Conservation (phyloP, 495 filamentous ascomycete species). For the Neurospora pannonica region DNA sequence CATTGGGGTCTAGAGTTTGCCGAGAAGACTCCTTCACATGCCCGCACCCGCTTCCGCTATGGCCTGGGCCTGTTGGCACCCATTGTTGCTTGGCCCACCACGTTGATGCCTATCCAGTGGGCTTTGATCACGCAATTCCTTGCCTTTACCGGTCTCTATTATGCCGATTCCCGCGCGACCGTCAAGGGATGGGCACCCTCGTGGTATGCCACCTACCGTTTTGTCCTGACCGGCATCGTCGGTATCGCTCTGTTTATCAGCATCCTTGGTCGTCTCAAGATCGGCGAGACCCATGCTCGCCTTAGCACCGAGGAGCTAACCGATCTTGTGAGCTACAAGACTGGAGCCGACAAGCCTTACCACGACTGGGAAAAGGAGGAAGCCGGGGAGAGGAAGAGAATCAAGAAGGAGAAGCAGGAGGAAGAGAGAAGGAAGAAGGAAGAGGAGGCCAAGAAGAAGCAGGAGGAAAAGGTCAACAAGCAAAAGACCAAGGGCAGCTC, state of each 20-base stretch:
- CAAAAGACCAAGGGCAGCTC: conserved; percentile 10
- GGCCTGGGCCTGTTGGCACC: conserved; percentile 74
- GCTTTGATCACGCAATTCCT: conserved; percentile 86
- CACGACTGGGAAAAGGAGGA: conserved; percentile 30
- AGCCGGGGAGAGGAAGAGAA: conserved; percentile 22
- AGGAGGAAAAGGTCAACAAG: conserved; percentile 15
- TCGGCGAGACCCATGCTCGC: conserved; percentile 45
- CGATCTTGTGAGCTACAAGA: conserved; percentile 40
- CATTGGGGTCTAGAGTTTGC: conserved; percentile 81
- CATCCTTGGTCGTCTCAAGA: conserved; percentile 77
- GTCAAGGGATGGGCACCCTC: conserved; percentile 71
- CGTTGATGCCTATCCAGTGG: conserved; percentile 77
- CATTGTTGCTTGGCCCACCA: conserved; percentile 85
- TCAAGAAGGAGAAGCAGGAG: conserved; percentile 23
- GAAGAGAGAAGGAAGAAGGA: conserved; percentile 25
- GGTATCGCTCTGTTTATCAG: conserved; percentile 79
- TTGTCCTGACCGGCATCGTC: conserved; percentile 90
- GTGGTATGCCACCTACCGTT: conserved; percentile 93
- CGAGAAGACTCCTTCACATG: conserved; percentile 27
- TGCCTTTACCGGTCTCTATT: conserved; percentile 83
- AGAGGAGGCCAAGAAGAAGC: conserved; percentile 18
- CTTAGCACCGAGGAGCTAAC: conserved; percentile 55
- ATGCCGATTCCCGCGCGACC: conserved; percentile 70
- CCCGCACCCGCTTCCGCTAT: conserved; percentile 52
- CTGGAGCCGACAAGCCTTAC: conserved; percentile 38